Evolutionary conservation across 225 moss, liverwort and hornwort species (phyloP).

Genomic region (Antitrichia curtipendula): DNA sequence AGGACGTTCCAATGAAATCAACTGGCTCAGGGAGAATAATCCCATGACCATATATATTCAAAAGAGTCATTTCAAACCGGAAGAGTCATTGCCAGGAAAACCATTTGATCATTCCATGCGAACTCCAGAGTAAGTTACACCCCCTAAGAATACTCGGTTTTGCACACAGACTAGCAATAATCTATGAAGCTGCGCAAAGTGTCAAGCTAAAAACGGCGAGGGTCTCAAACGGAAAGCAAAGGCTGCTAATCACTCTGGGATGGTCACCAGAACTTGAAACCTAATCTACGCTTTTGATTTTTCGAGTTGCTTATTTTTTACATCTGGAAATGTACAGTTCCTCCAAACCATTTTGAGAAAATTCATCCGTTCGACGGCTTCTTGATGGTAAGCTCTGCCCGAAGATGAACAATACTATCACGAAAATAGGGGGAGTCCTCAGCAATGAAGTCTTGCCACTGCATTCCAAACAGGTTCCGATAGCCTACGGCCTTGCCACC

Average conservation of each 20-base stretch:
- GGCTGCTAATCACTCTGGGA: not conserved
- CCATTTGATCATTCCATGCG: constrained; percentile 19
- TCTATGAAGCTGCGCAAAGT: constrained; percentile 1
- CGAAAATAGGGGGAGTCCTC: constrained; percentile 84
- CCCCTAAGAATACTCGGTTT: not conserved
- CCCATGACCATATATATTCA: constrained; percentile 1
- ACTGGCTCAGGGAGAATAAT: not conserved
- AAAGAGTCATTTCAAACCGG: not conserved
- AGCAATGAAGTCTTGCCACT: constrained; percentile 84
- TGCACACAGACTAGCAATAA: constrained; percentile 1
- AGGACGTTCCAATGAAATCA: not conserved
- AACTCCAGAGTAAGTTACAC: constrained; percentile 3
- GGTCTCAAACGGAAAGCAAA: constrained; percentile 2
- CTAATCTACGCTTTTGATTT: constrained; percentile 1
- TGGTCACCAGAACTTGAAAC: constrained; percentile 7
- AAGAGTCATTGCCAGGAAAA: constrained; percentile 16
- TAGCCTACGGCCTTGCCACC: constrained; percentile 99
- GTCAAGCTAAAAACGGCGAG: constrained; percentile 6
- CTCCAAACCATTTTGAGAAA: not conserved
- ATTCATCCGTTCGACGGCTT: constrained; percentile 22
- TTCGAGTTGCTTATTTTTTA: constrained; percentile 30
- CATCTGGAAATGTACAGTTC: constrained; percentile 27
- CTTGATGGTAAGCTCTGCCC: constrained; percentile 94
- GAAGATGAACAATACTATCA: constrained; percentile 72
- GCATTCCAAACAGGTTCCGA: constrained; percentile 82